These are phyloP conservation scores for Paracoccidioides lutzii DNA, from an alignment of 2,329 filamentous ascomycete species.

Conservation along the genomic window DNA sequence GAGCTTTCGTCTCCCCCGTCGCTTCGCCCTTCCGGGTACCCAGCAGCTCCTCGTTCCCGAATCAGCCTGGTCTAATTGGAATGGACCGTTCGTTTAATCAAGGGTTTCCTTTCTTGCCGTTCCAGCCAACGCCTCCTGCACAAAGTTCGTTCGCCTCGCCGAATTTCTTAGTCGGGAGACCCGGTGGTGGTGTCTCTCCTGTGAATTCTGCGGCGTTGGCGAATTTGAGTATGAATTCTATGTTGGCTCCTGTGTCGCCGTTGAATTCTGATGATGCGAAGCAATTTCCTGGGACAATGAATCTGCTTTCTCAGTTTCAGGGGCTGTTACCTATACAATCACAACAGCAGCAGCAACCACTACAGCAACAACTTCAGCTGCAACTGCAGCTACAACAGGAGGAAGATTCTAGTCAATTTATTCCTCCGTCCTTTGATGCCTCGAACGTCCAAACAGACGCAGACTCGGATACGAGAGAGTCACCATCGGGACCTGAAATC, in stretches of 20 bases:
- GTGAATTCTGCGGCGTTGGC: slow-evolving; percentile 34
- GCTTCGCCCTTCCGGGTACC: slow-evolving; percentile 50
- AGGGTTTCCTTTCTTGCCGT: slow-evolving; percentile 54
- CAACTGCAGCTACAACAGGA: slow-evolving; percentile 16
- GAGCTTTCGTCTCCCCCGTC: slow-evolving; percentile 59
- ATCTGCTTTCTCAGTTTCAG: slow-evolving; percentile 4
- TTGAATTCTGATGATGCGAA: slow-evolving; percentile 41
- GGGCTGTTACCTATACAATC: slow-evolving; percentile 1
- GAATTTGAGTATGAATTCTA: slow-evolving; percentile 26
- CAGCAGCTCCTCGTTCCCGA: slow-evolving; percentile 27
- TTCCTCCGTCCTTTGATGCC: slow-evolving; percentile 7
- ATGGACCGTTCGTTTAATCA: slow-evolving; percentile 47
- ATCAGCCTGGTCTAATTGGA: slow-evolving; percentile 36
- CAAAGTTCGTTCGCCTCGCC: slow-evolving; percentile 29
- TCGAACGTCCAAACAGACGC: slow-evolving; percentile 5
- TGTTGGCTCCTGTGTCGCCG: slow-evolving; percentile 54
- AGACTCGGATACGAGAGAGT: slow-evolving; percentile 10
- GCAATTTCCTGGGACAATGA: slow-evolving; percentile 17
- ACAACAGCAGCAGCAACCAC: slow-evolving; percentile 12
- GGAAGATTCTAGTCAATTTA: slow-evolving; percentile 4
- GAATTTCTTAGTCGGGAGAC: slow-evolving; percentile 29
- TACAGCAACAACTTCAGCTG: slow-evolving; percentile 7
- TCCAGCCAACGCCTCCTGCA: slow-evolving; percentile 47
- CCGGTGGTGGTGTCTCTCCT: slow-evolving; percentile 44
- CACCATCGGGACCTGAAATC: slow-evolving; percentile 32